Base-by-base conservation (phyloP, 108 stramenopile genomes). In the Skeletonema menzelii region DNA sequence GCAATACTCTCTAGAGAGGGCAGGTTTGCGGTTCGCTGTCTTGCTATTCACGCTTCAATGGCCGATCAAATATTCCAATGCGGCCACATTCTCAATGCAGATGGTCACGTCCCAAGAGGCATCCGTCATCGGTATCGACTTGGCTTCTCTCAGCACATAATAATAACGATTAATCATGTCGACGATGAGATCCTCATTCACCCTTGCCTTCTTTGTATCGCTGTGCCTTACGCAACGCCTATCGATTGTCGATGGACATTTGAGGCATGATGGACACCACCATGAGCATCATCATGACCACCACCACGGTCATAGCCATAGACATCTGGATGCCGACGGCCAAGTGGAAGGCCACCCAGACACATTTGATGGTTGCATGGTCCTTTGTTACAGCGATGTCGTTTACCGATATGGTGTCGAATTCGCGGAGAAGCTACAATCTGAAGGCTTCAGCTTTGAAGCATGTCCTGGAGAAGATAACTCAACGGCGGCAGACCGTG, bases 381-480 rank as follows among this genome's bases (percentile, higher is more conserved):
- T 60, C 35, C 35, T 60, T 19, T 60, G 59, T 32, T 60, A 60
- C 8, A 38, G 59, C n/a, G 59, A 60, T 32, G 8, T 60, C 6
- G 59, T 60, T 6, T 19, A 60, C 35, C 15, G 59, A 0, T 60
- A 38, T 34, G 59, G 59, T 24, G 35, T 8, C 24, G 35, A 34
- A 2, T 60, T 60, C 20, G 59, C 59, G 4, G 59, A 60, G 11
- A 34, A 60, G 59, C 59, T 38, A 8, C 5, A 38, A 8, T 34
- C 59, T 8, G 35, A 60, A 31, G 59, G 59, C 17, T 60, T 60
- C 19, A 3, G 7, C 3, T 60, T 60, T 19, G 59, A 60, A 38
- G 59, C 5, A 38, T 60, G 59, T 6, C 35, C 32, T 34, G 59
- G 27, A 17, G 59, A 60, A 0, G 37, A 19, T 10, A 60, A 32